phyloP scores from a whole-genome alignment of 768 basidiomycete genomes.

The Xerocomus brunneocitrinus region DNA sequence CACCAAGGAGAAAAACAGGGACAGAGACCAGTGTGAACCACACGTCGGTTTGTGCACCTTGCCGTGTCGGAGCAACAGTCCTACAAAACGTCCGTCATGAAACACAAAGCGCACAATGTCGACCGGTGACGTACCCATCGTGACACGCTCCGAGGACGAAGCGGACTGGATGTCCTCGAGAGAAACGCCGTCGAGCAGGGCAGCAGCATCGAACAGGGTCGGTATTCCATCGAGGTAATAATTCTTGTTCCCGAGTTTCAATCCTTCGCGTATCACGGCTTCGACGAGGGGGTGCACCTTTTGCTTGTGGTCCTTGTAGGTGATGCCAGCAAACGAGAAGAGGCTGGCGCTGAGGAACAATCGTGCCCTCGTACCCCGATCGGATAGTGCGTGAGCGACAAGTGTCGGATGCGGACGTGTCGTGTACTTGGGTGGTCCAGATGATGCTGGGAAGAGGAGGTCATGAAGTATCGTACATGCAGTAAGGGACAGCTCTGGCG shows the following conservation, averaged over 20 bases:
- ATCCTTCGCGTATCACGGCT: slow-evolving; percentile 71
- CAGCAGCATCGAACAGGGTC: slow-evolving; percentile 52
- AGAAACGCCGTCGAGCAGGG: slow-evolving; percentile 33
- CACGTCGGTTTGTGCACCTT: slow-evolving; percentile 57
- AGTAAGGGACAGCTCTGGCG: slow-evolving; percentile 43
- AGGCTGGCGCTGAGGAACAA: slow-evolving; percentile 78
- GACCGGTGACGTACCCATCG: slow-evolving; percentile 45
- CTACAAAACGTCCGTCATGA: slow-evolving; percentile 31
- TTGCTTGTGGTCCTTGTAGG: slow-evolving; percentile 61
- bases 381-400: slow-evolving; percentile 29
- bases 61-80: slow-evolving; percentile 64
- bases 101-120: background rate
- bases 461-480: slow-evolving; percentile 56
- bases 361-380: slow-evolving; percentile 41
- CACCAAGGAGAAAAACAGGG: slow-evolving; percentile 70
- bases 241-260: slow-evolving; percentile 78
- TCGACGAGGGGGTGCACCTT: slow-evolving; percentile 56
- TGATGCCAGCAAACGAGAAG: slow-evolving; percentile 62
- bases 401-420: slow-evolving; percentile 35
- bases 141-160: slow-evolving; percentile 46
- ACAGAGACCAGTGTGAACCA: slow-evolving; percentile 66
- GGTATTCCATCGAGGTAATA: slow-evolving; percentile 77
- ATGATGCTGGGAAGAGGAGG: slow-evolving; percentile 33
- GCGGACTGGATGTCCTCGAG: slow-evolving; percentile 33
- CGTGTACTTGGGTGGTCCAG: slow-evolving; percentile 10